Evolutionary conservation across 495 filamentous ascomycete genomes (phyloP).

Genomic region (Penicillium daleae): DNA sequence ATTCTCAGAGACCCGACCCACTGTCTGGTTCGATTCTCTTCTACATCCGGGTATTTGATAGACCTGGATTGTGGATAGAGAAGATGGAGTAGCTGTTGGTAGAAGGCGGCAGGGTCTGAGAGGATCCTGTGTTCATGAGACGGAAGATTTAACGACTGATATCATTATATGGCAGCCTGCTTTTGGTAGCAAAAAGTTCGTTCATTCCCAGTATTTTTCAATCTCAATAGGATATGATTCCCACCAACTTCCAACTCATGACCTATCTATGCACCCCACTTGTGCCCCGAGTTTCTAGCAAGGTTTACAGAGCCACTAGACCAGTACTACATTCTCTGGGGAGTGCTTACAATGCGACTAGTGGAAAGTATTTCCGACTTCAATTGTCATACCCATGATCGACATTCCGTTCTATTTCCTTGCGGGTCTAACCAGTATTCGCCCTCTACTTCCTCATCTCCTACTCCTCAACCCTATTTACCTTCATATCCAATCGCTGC

Average conservation of each 20-base stretch:
- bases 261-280: no score
- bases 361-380: not conserved
- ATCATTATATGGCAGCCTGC: constrained; percentile 41
- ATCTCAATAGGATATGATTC: constrained; percentile 20
- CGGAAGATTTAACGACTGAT: constrained; percentile 36
- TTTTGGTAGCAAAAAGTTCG: constrained; percentile 40
- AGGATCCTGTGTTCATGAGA: constrained; percentile 32
- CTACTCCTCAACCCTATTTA: not conserved
- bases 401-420: not conserved
- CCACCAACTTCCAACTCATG: not conserved
- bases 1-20: constrained; percentile 16
- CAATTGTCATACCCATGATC: not conserved
- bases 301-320: not conserved
- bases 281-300: no score
- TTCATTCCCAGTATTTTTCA: constrained; percentile 28
- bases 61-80: not conserved
- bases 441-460: not conserved
- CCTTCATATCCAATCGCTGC: constrained; percentile 1
- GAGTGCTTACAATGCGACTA: not conserved
- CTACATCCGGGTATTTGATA: not conserved
- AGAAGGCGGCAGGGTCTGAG: constrained; percentile 16
- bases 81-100: constrained; percentile 18
- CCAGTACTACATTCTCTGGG: not conserved
- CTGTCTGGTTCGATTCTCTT: constrained; percentile 14
- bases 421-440: not conserved